Evolutionary conservation across 352 stramenopile species (phyloP).

Genomic region (Phytophthora boehmeriae): DNA sequence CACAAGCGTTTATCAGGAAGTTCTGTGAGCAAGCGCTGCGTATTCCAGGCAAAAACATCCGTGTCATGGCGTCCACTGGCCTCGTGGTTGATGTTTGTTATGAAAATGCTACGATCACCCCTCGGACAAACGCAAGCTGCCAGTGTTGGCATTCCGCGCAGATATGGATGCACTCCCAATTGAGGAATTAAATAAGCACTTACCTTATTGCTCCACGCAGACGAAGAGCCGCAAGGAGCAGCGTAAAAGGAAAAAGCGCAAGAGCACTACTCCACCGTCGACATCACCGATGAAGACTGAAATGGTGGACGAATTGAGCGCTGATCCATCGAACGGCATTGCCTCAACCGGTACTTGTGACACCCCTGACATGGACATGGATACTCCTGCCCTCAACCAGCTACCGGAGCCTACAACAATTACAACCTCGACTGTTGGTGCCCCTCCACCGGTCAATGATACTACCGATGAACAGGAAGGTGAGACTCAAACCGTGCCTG

Average conservation of each 20-base stretch:
- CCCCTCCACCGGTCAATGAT: slow-evolving; percentile 35
- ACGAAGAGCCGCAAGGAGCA: slow-evolving; percentile 61
- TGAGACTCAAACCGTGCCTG: slow-evolving; percentile 25
- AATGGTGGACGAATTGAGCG: background rate
- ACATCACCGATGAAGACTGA: slow-evolving; percentile 17
- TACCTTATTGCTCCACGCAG: slow-evolving; percentile 79
- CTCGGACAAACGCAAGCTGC: slow-evolving; percentile 64
- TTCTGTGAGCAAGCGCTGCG: slow-evolving; percentile 85
- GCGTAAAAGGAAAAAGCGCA: slow-evolving; percentile 76
- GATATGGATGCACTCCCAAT: slow-evolving; percentile 98
- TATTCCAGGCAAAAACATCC: slow-evolving; percentile 78
- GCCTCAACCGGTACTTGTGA: slow-evolving; percentile 9
- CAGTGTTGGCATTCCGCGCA: slow-evolving; percentile 92
- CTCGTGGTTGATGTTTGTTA: slow-evolving; percentile 92
- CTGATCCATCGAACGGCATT: slow-evolving; percentile 6
- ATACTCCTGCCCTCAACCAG: slow-evolving; percentile 15
- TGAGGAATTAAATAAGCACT: slow-evolving; percentile 78
- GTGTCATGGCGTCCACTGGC: slow-evolving; percentile 82
- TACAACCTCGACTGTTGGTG: slow-evolving; percentile 32
- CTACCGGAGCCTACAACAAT: slow-evolving; percentile 25
- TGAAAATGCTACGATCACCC: slow-evolving; percentile 57
- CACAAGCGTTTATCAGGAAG: slow-evolving; percentile 83
- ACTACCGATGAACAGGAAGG: slow-evolving; percentile 39
- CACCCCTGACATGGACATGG: slow-evolving; percentile 26
- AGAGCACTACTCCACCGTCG: slow-evolving; percentile 26